Percentiles rank a stretch among this genome's conserved stretches.
These are phyloP conservation scores for Poa pratensis DNA, from an alignment of 176 grass and related monocot species.

Conservation along the genomic window DNA sequence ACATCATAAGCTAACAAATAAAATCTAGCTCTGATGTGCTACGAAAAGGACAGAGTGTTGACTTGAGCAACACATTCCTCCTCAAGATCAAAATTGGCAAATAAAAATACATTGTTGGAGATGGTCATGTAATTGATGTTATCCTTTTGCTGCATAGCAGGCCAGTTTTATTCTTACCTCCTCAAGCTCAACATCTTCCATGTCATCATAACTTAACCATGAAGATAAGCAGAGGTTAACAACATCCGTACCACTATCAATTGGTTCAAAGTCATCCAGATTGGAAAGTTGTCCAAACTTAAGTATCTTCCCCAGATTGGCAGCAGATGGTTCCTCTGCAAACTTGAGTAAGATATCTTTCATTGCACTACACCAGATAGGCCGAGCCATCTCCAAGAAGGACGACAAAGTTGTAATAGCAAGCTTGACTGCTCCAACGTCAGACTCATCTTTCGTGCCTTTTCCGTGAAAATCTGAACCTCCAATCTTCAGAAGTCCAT, in stretches of 20 bases:
- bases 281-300: constrained; percentile 61
- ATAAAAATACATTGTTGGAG: constrained; percentile 30
- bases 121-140: constrained; percentile 34
- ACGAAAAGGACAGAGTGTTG: constrained; percentile 16
- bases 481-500: constrained; percentile 83
- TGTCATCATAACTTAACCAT: constrained; percentile 72
- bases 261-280: constrained; percentile 30
- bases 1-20: constrained; percentile 20
- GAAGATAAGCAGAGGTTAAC: constrained; percentile 71
- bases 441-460: constrained; percentile 79
- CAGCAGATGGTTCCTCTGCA: constrained; percentile 65
- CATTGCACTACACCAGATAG: constrained; percentile 78
- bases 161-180: constrained; percentile 65
- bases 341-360: constrained; percentile 76
- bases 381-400: constrained; percentile 80
- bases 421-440: constrained; percentile 74
- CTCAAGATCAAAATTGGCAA: not conserved
- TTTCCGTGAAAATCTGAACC: constrained; percentile 98
- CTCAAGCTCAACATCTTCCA: constrained; percentile 65
- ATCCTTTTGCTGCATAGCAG: constrained; percentile 42
- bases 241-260: constrained; percentile 49
- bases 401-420: constrained; percentile 60
- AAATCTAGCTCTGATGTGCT: constrained; percentile 23
- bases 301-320: constrained; percentile 65
- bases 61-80: constrained; percentile 37